These are phyloP conservation scores for Neonectria coccinea DNA, from an alignment of 2,329 filamentous ascomycete genomes.

Conservation along the genomic window DNA sequence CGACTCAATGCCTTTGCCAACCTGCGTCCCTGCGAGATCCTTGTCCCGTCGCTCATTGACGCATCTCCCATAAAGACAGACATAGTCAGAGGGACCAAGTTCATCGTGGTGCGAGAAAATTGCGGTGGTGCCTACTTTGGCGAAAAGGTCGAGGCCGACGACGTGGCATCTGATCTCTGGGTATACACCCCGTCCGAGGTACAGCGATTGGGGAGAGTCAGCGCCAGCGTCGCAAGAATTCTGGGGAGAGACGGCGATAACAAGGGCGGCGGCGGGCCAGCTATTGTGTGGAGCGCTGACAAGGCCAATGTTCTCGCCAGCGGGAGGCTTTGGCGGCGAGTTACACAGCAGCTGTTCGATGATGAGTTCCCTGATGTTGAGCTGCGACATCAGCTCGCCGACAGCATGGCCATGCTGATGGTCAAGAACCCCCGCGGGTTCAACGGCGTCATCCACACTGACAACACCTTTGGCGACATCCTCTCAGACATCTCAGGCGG, in stretches of 20 bases:
- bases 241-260: slow-evolving; percentile 42
- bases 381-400: slow-evolving; percentile 59
- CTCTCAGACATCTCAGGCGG: slow-evolving; percentile 59
- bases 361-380: slow-evolving; percentile 58
- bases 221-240: slow-evolving; percentile 57
- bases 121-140: slow-evolving; percentile 64
- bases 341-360: slow-evolving; percentile 55
- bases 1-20: slow-evolving; percentile 62
- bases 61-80: slow-evolving; percentile 59
- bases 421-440: slow-evolving; percentile 59
- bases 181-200: slow-evolving; percentile 59
- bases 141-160: slow-evolving; percentile 56
- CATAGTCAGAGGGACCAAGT: slow-evolving; percentile 58
- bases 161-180: slow-evolving; percentile 61
- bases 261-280: slow-evolving; percentile 47
- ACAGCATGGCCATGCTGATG: slow-evolving; percentile 62
- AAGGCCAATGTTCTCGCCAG: slow-evolving; percentile 66
- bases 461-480: slow-evolving; percentile 63
- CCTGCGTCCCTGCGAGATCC: slow-evolving; percentile 60
- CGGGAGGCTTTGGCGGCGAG: slow-evolving; percentile 60
- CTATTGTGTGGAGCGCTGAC: slow-evolving; percentile 60
- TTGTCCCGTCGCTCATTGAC: slow-evolving; percentile 55
- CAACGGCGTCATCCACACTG: slow-evolving; percentile 60
- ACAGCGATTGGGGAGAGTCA: slow-evolving; percentile 60
- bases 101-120: slow-evolving; percentile 63